Evolutionary conservation across 805 yeast genomes (phyloP).

Genomic region (Sugiyamaella smithiae): DNA sequence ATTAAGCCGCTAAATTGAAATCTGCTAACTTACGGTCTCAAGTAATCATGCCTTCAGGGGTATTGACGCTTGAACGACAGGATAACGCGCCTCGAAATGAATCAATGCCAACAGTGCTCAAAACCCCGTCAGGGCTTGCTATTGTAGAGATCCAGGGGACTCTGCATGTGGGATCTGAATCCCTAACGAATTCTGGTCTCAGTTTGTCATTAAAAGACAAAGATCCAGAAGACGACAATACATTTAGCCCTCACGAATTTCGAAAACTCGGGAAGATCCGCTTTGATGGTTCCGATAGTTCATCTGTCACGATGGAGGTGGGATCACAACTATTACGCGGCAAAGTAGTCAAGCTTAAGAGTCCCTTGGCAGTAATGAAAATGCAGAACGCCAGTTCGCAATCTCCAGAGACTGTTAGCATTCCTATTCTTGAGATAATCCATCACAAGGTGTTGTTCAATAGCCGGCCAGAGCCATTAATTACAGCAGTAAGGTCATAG

Average conservation of each 20-base stretch:
- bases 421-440: conserved; percentile 24
- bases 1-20: too few relatives aligned
- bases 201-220: conserved; percentile 9
- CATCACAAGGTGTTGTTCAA: conserved; percentile 23
- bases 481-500: not conserved
- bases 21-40: too few relatives aligned
- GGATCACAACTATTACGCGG: conserved; percentile 27
- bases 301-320: conserved; percentile 19
- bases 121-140: conserved; percentile 27
- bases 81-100: not conserved
- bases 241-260: not conserved
- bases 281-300: conserved; percentile 11
- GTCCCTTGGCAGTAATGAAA: conserved; percentile 24
- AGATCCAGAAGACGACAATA: not conserved
- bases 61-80: conserved; percentile 1
- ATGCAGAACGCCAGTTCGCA: conserved; percentile 10
- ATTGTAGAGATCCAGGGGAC: conserved; percentile 26
- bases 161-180: conserved; percentile 22
- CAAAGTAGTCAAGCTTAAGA: conserved; percentile 20
- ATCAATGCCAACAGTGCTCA: conserved; percentile 16
- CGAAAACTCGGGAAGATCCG: conserved; percentile 19
- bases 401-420: conserved; percentile 7
- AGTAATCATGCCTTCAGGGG: conserved; percentile 1
- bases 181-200: conserved; percentile 20
- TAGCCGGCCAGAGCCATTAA: conserved; percentile 26